Percentiles rank a stretch among this genome's conserved stretches.
phyloP scores from a whole-genome alignment of 2,329 filamentous ascomycete genomes.

The Amesomyces nigricolor region DNA sequence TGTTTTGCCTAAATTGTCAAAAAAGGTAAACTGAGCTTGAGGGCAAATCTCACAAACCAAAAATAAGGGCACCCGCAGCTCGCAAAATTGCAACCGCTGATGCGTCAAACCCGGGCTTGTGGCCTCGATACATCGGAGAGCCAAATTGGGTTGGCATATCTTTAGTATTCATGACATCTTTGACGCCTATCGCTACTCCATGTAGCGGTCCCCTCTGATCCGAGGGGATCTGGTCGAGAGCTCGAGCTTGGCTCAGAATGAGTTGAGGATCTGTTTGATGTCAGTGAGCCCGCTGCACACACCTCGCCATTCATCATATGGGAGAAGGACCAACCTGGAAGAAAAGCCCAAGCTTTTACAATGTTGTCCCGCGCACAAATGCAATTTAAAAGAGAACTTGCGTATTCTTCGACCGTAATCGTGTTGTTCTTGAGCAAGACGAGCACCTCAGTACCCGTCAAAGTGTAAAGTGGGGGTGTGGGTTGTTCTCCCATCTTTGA shows the following conservation, averaged over 20 bases:
- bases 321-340: too few relatives aligned
- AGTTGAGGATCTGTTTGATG: neutral
- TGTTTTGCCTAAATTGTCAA: slow-evolving; percentile 40
- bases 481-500: too few relatives aligned
- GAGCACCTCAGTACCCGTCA: too few relatives aligned
- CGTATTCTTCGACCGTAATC: too few relatives aligned
- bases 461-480: too few relatives aligned
- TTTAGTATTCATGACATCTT: slow-evolving; percentile 56
- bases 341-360: too few relatives aligned
- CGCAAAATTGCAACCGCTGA: slow-evolving; percentile 47
- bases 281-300: too few relatives aligned
- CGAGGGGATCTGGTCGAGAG: slow-evolving; percentile 44
- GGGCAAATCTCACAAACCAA: slow-evolving; percentile 27
- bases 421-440: too few relatives aligned
- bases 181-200: slow-evolving; percentile 53
- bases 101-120: slow-evolving; percentile 46
- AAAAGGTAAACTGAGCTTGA: neutral
- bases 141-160: slow-evolving; percentile 54
- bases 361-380: too few relatives aligned
- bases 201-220: slow-evolving; percentile 50
- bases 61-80: slow-evolving; percentile 50
- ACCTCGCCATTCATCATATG: too few relatives aligned
- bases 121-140: slow-evolving; percentile 47
- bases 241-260: slow-evolving; percentile 36
- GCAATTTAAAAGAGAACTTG: too few relatives aligned